These are phyloP conservation scores for Vicia faba DNA, from an alignment of 306 rosid species.

Conservation along the genomic window DNA sequence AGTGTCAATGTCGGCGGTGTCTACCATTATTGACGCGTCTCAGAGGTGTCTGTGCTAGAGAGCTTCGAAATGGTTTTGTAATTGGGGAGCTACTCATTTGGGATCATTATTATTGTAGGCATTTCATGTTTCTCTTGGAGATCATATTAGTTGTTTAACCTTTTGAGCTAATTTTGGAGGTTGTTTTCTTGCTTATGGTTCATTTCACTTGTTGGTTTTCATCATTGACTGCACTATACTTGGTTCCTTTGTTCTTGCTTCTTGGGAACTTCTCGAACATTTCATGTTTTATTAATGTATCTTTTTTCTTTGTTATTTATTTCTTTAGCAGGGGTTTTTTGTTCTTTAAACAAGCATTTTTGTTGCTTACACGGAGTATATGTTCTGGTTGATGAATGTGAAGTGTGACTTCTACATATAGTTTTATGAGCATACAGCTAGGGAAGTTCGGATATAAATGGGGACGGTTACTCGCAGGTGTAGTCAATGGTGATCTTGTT, in stretches of 20 bases:
- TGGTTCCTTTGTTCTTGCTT: constrained; percentile 31
- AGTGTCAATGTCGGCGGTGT: too few relatives aligned
- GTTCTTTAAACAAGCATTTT: constrained; percentile 37
- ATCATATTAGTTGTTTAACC: constrained; percentile 44
- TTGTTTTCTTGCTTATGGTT: constrained; percentile 45
- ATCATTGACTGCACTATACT: constrained; percentile 28
- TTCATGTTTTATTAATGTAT: constrained; percentile 34
- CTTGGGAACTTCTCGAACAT: constrained; percentile 12
- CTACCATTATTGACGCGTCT: too few relatives aligned
- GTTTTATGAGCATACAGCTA: constrained; percentile 47
- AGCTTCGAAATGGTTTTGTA: constrained; percentile 9
- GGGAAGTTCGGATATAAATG: constrained; percentile 61
- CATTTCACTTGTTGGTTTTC: constrained; percentile 28
- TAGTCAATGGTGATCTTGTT: constrained; percentile 29
- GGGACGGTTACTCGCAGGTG: constrained; percentile 84
- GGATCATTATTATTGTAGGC: neutral
- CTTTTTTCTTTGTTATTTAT: constrained; percentile 40
- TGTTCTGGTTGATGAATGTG: constrained; percentile 46
- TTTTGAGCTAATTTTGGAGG: constrained; percentile 36
- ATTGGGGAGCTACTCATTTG: neutral
- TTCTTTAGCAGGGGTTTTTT: constrained; percentile 46
- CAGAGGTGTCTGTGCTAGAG: too few relatives aligned
- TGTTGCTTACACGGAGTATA: constrained; percentile 39
- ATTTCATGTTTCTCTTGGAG: constrained; percentile 37
- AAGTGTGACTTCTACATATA: constrained; percentile 48